Percentiles rank a stretch among this genome's conserved stretches.
Conservation (phyloP, 192 early-diverging fungal species). For the Podila epigama region DNA sequence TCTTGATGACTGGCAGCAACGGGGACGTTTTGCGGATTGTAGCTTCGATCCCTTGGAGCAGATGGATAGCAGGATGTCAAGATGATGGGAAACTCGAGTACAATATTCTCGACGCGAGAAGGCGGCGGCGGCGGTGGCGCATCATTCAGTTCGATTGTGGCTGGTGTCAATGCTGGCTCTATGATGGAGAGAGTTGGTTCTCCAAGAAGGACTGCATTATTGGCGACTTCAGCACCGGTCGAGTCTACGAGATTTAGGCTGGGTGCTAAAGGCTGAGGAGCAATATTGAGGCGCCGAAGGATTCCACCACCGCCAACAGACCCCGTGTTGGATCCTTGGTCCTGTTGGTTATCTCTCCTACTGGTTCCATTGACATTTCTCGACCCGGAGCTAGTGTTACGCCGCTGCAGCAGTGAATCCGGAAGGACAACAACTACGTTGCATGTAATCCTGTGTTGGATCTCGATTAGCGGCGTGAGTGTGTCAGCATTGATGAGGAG, state of each 20-base stretch:
- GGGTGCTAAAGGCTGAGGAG: conserved; percentile 21
- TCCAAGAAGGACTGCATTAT: conserved; percentile 40
- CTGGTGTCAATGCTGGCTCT: conserved; percentile 26
- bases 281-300: conserved; percentile 26
- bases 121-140: conserved; percentile 28
- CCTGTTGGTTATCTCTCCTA: not conserved
- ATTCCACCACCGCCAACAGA: conserved; percentile 27
- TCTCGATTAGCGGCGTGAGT: conserved; percentile 34
- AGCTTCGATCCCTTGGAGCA: not conserved
- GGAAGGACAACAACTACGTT: conserved; percentile 38
- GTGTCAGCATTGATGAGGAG: conserved; percentile 35
- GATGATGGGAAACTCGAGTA: conserved; percentile 45
- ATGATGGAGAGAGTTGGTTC: conserved; percentile 39
- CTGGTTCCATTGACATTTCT: not conserved
- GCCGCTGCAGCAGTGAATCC: conserved; percentile 9
- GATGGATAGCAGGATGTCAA: conserved; percentile 38
- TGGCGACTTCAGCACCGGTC: conserved; percentile 19
- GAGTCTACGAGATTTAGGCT: conserved; percentile 34
- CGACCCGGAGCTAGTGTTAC: conserved; percentile 14
- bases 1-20: not conserved
- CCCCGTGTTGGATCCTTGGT: not conserved
- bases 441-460: conserved; percentile 38
- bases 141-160: conserved; percentile 39
- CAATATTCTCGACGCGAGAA: conserved; percentile 24
- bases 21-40: not conserved